These are phyloP conservation scores for Paraphaeosphaeria minitans DNA, from an alignment of 2,329 filamentous ascomycete genomes.

Conservation along the genomic window DNA sequence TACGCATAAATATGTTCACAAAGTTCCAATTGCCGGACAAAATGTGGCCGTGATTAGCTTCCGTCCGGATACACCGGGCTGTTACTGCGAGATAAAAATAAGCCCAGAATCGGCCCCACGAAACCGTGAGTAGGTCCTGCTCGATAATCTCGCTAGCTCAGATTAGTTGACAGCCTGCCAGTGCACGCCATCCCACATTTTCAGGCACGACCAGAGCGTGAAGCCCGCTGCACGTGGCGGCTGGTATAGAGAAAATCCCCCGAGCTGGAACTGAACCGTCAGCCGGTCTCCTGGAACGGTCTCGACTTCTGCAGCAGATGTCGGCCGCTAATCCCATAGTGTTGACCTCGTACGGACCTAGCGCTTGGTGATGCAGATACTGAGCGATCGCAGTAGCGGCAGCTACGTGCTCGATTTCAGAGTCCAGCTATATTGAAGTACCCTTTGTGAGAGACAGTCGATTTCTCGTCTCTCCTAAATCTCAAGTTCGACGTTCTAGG, in stretches of 20 bases:
- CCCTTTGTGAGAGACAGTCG: background rate
- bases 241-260: background rate
- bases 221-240: background rate
- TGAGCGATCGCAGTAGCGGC: background rate
- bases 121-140: too few species aligned
- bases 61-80: too few species aligned
- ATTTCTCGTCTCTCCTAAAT: background rate
- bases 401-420: background rate
- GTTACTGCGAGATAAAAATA: too few species aligned
- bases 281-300: constrained; percentile 1
- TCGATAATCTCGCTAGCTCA: too few species aligned
- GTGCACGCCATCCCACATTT: background rate
- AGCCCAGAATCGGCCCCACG: too few species aligned
- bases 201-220: too few species aligned
- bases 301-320: background rate
- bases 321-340: background rate
- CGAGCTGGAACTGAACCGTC: background rate
- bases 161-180: too few species aligned
- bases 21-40: too few species aligned
- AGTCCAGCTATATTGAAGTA: background rate
- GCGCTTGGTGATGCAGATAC: background rate
- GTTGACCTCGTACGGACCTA: background rate
- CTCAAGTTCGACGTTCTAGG: background rate
- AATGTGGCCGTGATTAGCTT: too few species aligned
- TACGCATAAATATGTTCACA: too few species aligned